These are phyloP conservation scores for Dactylis glomerata DNA, from an alignment of 176 grass and related monocot species.

Conservation along the genomic window DNA sequence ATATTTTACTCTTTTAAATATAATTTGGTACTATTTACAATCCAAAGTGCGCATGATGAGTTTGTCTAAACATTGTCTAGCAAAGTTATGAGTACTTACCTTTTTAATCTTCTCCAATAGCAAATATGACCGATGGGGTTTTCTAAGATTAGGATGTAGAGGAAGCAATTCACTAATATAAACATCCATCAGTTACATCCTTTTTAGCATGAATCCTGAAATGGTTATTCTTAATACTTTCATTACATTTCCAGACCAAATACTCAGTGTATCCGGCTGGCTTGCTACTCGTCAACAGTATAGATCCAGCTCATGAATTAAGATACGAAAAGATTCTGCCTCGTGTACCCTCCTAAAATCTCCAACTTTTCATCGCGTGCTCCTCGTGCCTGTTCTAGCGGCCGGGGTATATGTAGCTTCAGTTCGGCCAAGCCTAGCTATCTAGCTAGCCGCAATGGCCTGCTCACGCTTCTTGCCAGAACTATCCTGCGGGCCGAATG, in stretches of 20 bases:
- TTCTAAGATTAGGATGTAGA: too few species aligned
- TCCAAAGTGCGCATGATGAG: background rate
- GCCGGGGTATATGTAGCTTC: background rate
- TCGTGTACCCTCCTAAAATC: background rate
- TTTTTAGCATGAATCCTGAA: too few species aligned
- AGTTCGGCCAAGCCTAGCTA: background rate
- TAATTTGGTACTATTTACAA: too few species aligned
- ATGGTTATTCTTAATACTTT: too few species aligned
- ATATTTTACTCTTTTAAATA: too few species aligned
- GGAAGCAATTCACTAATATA: too few species aligned
- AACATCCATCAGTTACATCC: too few species aligned
- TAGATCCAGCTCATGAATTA: background rate
- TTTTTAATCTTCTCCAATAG: too few species aligned
- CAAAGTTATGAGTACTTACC: too few species aligned
- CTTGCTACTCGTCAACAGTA: background rate
- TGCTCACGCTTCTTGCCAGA: background rate
- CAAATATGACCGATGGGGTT: too few species aligned
- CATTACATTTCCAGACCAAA: too few species aligned
- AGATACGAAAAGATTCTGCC: background rate
- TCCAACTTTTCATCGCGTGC: conserved; percentile 5
- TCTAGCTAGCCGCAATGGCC: background rate
- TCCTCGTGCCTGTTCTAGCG: background rate
- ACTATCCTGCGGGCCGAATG: background rate
- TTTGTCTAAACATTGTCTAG: too few species aligned
- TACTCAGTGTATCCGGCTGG: background rate